phyloP scores from a whole-genome alignment of 768 basidiomycete species.

The Agrocybe praecox region DNA sequence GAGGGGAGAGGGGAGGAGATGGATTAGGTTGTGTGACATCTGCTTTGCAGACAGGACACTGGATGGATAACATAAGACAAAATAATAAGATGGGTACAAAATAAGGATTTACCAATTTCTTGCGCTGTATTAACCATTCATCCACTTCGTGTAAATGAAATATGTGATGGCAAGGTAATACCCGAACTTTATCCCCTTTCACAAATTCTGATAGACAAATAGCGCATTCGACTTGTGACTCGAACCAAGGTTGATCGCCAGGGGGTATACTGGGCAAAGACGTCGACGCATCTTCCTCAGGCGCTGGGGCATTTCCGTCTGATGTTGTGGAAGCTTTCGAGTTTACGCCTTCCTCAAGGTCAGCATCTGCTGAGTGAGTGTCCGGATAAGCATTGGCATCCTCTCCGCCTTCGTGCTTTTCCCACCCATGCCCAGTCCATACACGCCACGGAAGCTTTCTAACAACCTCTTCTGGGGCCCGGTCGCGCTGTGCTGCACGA shows the following conservation, averaged over 20 bases:
- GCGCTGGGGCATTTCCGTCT: constrained; percentile 20
- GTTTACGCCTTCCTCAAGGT: constrained; percentile 40
- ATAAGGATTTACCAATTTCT: constrained; percentile 76
- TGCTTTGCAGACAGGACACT: constrained; percentile 94
- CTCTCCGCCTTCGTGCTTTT: constrained; percentile 64
- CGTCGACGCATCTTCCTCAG: constrained; percentile 37
- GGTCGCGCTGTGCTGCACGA: constrained; percentile 80
- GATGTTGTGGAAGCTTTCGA: constrained; percentile 15
- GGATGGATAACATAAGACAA: constrained; percentile 8
- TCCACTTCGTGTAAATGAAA: constrained; percentile 94
- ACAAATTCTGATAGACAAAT: constrained; percentile 90
- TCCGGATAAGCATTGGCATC: constrained; percentile 28
- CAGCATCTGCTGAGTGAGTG: constrained; percentile 27
- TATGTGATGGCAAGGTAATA: constrained; percentile 92
- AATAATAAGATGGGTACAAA: not conserved
- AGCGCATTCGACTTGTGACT: constrained; percentile 83
- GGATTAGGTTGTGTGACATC: constrained; percentile 76
- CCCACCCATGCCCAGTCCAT: constrained; percentile 81
- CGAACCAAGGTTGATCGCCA: constrained; percentile 70
- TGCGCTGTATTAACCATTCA: constrained; percentile 89
- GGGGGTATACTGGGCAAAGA: constrained; percentile 32
- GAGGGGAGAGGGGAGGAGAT: constrained; percentile 14
- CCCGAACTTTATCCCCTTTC: constrained; percentile 87
- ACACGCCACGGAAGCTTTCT: constrained; percentile 79
- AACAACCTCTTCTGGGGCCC: constrained; percentile 82